Evolutionary conservation across 805 yeast species (phyloP).

Genomic region (Cyberlindnera saturnus): DNA sequence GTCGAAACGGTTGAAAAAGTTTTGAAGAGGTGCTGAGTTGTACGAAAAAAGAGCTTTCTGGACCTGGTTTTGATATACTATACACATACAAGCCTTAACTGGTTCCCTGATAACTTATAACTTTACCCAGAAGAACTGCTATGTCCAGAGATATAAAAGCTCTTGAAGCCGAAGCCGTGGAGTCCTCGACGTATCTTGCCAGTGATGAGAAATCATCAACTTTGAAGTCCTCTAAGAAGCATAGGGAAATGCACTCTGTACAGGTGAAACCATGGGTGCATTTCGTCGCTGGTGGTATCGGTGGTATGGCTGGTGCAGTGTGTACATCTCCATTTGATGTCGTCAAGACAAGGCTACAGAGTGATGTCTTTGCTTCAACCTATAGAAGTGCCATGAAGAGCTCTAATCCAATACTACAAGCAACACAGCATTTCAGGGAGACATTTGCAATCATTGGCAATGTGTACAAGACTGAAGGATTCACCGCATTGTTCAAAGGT

Average conservation of each 20-base stretch:
- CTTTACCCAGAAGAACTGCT: constrained; percentile 7
- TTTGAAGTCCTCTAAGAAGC: constrained; percentile 28
- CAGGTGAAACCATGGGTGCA: constrained; percentile 58
- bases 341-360: constrained; percentile 90
- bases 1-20: too few relatives aligned
- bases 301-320: constrained; percentile 97
- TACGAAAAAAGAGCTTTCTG: too few relatives aligned
- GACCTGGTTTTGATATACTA: not conserved
- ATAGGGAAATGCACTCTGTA: constrained; percentile 9
- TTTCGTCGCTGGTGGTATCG: constrained; percentile 87
- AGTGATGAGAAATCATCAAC: constrained; percentile 69
- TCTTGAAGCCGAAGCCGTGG: constrained; percentile 48
- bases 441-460: constrained; percentile 66
- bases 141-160: constrained; percentile 4
- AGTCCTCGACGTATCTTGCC: constrained; percentile 55
- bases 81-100: not conserved
- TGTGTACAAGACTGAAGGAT: constrained; percentile 74
- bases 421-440: constrained; percentile 70
- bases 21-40: too few relatives aligned
- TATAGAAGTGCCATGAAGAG: constrained; percentile 33
- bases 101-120: constrained; percentile 10
- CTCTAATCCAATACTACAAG: constrained; percentile 36
- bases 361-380: constrained; percentile 65
- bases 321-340: constrained; percentile 94
- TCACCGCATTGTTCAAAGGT: constrained; percentile 85